A percentile compares a stretch with the other conserved stretches of the same genome.
Evolutionary conservation across 257 asterid species (phyloP).

Genomic region (Leptodermis oblonga): DNA sequence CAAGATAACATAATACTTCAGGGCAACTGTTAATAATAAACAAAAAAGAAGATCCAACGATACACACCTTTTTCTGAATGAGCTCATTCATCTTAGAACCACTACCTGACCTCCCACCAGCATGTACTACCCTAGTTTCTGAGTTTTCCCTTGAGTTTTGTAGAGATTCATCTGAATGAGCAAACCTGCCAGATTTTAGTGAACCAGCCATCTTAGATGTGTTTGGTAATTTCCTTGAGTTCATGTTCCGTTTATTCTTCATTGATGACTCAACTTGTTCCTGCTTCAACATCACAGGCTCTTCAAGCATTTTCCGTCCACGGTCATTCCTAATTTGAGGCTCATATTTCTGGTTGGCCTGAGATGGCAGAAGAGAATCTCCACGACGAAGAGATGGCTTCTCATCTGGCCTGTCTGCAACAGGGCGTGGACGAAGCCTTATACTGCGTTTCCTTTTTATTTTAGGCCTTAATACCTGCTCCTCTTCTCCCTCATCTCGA

Average conservation of each 20-base stretch:
- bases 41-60: neutral
- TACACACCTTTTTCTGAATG: conserved; percentile 75
- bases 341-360: conserved; percentile 54
- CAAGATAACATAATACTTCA: neutral
- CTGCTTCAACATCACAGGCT: conserved; percentile 38
- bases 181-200: conserved; percentile 52
- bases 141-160: conserved; percentile 51
- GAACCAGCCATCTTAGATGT: conserved; percentile 41
- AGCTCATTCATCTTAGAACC: conserved; percentile 71
- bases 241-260: conserved; percentile 53
- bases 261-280: conserved; percentile 48
- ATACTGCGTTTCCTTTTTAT: conserved; percentile 89
- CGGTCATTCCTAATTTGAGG: conserved; percentile 51
- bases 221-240: conserved; percentile 41
- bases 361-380: conserved; percentile 62
- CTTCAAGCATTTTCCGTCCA: conserved; percentile 49
- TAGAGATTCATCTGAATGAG: conserved; percentile 47
- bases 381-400: conserved; percentile 53
- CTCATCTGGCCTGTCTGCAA: conserved; percentile 53
- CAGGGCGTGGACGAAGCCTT: conserved; percentile 73
- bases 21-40: neutral
- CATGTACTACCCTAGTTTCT: conserved; percentile 49
- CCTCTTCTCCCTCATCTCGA: conserved; percentile 96
- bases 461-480: conserved; percentile 95
- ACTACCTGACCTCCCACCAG: conserved; percentile 44